These are phyloP conservation scores for Phytophthora pinifolia DNA, from an alignment of 352 stramenopile species.

Conservation along the genomic window DNA sequence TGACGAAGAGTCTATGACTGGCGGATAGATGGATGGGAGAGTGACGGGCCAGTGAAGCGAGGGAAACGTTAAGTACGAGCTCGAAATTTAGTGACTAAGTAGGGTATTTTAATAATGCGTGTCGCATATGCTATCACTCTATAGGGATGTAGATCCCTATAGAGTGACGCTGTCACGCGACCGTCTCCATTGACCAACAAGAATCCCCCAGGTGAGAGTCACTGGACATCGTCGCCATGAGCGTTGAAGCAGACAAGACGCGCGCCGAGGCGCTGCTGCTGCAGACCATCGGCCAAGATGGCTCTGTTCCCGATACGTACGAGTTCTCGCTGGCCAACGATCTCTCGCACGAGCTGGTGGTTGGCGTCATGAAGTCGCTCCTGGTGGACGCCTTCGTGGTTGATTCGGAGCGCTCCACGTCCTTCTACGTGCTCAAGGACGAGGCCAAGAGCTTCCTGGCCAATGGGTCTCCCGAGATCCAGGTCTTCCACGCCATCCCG, in stretches of 20 bases:
- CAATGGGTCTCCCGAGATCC: constrained; percentile 79
- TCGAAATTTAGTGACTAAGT: not conserved
- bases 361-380: constrained; percentile 96
- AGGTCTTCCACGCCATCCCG: constrained; percentile 84
- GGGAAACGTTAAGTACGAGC: not conserved
- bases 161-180: not conserved
- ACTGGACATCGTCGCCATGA: constrained; percentile 22
- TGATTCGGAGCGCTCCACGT: constrained; percentile 73
- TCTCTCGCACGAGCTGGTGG: constrained; percentile 92
- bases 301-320: constrained; percentile 78
- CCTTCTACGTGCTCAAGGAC: constrained; percentile 93
- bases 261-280: constrained; percentile 71
- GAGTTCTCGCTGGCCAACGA: constrained; percentile 70
- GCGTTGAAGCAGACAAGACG: constrained; percentile 69
- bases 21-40: constrained; percentile 1
- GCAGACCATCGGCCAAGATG: constrained; percentile 45
- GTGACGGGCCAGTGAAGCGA: constrained; percentile 14
- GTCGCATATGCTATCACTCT: constrained; percentile 5
- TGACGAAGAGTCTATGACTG: constrained; percentile 6
- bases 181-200: constrained; percentile 29
- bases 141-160: not conserved
- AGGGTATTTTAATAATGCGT: not conserved
- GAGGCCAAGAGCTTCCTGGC: constrained; percentile 84
- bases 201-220: not conserved
- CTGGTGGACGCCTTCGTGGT: constrained; percentile 92